Base-by-base conservation (phyloP, 2,329 filamentous ascomycete genomes). In the Calonectria crousiana region DNA sequence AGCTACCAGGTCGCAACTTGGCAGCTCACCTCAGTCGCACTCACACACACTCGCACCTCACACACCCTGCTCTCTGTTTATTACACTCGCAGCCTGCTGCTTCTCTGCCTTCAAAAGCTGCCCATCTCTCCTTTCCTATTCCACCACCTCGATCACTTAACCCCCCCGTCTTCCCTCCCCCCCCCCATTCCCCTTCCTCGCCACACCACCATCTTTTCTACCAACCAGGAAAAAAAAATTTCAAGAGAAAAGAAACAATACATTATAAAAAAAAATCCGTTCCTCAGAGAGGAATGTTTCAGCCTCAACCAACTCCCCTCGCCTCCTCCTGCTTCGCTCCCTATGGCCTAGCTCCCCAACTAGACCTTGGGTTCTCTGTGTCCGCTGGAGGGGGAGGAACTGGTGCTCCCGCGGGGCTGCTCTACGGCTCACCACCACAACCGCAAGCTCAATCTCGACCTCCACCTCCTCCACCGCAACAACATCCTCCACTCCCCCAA, bases 221-320 rank as follows among this genome's bases (percentile, higher is more conserved):
- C 56, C 60, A 64, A 64, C 60, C 60, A 34, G 44, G 44, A 36
- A 38, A 38, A 34, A 51, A 64, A 52, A 41, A 53, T 10, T 49
- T 30, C 16, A 53, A 34, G 13, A 23, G 11, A 60, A 58, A 49
- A 14, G 6, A 47, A 68, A 58, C 53, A 60, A 41, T 56, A 65
- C 6, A 36, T 26, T n/a, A 32, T 23, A 62, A 52, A 52, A 70
- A 36, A 52, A 32, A n/a, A n/a, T 13, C 23, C 4, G 26, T 11
- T 23, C 67, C 28, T n/a, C 41, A 58, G 53, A 65, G 72, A 80
- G 87, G 84, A 83, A 91, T 91, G 89, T 91, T 89, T 84, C 87
- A 90, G 83, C 87, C 89, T 80, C 87, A 90, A 78, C 85, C 88
- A 69, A 88, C 87, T 69, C 86, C 89, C 70, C 89, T 87, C 76